Base-by-base conservation (phyloP, 2,329 filamentous ascomycete species). In the Arthrobotrys musiformis region DNA sequence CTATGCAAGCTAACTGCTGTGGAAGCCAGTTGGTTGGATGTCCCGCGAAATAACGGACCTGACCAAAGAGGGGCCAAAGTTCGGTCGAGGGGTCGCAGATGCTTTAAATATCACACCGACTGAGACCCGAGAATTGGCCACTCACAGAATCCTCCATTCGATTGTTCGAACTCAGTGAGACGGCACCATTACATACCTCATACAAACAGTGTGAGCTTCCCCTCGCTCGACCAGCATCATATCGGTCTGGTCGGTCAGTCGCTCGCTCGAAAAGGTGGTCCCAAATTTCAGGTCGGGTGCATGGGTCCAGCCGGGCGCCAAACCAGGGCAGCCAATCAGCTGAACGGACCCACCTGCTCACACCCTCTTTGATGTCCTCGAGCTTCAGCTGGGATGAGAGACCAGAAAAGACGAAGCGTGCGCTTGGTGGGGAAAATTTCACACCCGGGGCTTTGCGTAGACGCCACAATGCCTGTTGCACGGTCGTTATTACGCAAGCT, bases 291-390 rank as follows among this genome's bases (percentile, higher is more conserved):
- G 64, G 72, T 60, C 46, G 63, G 64, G 63, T 58, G 66, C 73
- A 77, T 70, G 73, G 73, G 62, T 63, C 70, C 63, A 69, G 63
- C 73, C 66, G 66, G 73, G 73, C 73, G 73, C 73, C 73, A 77
- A 77, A 58, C 73, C 66, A 70, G 56, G 33, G 73, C 66, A 69
- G 73, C 73, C 73, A 77, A 77, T 77, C 73, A 77, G 64, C 54
- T 64, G 73, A 62, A 46, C 30, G 40, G 58, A 40, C 63, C 73
- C 73, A 61, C 66, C 73, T 73, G 69, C 69, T 66, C 56, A 52
- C 48, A 24, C 40, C n/a, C 52, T 50, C 46, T 33, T 56, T 44
- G 37, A 28, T 22, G 35, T 58, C 54, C 24, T 35, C n/a, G 26
- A 56, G 46, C 66, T 61, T 66, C 52, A 69, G 52, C 66, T 40